Evolutionary conservation across 768 basidiomycete species (phyloP).

Genomic region (Suillus occidentalis): DNA sequence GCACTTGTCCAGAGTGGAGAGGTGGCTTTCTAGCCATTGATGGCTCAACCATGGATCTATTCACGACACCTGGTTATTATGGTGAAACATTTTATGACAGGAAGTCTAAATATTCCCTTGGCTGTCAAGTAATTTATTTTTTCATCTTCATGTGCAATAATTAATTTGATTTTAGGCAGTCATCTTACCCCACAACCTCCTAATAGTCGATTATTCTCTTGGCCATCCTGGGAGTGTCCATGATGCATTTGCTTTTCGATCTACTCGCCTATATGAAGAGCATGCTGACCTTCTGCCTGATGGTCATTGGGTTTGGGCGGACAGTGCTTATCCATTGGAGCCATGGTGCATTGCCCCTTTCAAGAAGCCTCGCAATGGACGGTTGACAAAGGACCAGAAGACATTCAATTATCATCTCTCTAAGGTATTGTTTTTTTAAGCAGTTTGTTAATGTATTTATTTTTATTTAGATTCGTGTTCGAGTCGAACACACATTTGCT

Average conservation of each 20-base stretch:
- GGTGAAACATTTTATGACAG: slow-evolving; percentile 16
- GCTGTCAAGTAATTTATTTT: slow-evolving; percentile 17
- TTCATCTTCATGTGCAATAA: background rate
- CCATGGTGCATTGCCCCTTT: too few relatives aligned
- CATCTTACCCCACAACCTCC: slow-evolving; percentile 3
- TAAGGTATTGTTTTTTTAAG: background rate
- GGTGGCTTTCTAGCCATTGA: background rate
- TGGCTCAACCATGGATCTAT: slow-evolving; percentile 23
- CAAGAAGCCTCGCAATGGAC: too few relatives aligned
- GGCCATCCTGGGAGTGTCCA: background rate
- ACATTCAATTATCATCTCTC: background rate
- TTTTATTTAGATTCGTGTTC: slow-evolving; percentile 2
- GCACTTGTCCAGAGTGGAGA: too few relatives aligned
- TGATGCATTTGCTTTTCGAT: background rate
- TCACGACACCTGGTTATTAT: slow-evolving; percentile 7
- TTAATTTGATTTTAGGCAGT: background rate
- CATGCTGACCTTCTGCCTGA: background rate
- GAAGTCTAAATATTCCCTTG: slow-evolving; percentile 17
- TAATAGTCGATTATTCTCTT: background rate
- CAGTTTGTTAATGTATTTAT: background rate
- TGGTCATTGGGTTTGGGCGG: background rate
- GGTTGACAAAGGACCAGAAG: too few relatives aligned
- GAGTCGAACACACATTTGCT: slow-evolving; percentile 9
- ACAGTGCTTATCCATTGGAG: too few relatives aligned
- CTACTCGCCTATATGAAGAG: background rate